Evolutionary conservation across 495 filamentous ascomycete species (phyloP).

Genomic region (Pyrenopolyporus hunteri): DNA sequence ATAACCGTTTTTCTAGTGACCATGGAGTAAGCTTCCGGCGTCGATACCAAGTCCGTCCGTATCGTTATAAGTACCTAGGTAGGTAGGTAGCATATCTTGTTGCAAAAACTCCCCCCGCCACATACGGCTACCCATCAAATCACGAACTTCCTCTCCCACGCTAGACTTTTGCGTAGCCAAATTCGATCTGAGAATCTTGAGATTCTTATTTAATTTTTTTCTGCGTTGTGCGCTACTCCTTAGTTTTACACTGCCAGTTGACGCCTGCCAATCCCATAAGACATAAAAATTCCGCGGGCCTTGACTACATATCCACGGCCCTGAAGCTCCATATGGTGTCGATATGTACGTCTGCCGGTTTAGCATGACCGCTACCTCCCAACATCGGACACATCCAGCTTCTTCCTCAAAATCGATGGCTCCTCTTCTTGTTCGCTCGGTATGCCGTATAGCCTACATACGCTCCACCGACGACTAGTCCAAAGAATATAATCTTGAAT

Average conservation of each 20-base stretch:
- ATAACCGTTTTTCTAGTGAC: too few species aligned
- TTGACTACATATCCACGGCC: slow-evolving; percentile 9
- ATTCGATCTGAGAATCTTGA: background rate
- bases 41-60: slow-evolving; percentile 10
- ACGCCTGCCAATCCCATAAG: slow-evolving; percentile 29
- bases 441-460: slow-evolving; percentile 89
- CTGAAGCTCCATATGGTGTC: slow-evolving; percentile 20
- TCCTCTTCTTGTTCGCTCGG: slow-evolving; percentile 68
- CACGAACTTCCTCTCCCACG: background rate
- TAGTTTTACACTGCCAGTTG: slow-evolving; percentile 35
- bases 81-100: too few species aligned
- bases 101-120: background rate
- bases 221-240: slow-evolving; percentile 26
- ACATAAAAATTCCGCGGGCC: slow-evolving; percentile 8
- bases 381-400: background rate
- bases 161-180: background rate
- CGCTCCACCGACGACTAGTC: slow-evolving; percentile 67
- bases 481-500: slow-evolving; percentile 80
- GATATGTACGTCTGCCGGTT: slow-evolving; percentile 23
- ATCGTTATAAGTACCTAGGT: background rate
- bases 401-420: slow-evolving; percentile 73
- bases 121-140: background rate
- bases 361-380: slow-evolving; percentile 6
- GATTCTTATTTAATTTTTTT: slow-evolving; percentile 21
- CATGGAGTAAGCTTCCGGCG: too few species aligned